phyloP scores from a whole-genome alignment of 768 basidiomycete species.

The Leucosporidium yakuticum region DNA sequence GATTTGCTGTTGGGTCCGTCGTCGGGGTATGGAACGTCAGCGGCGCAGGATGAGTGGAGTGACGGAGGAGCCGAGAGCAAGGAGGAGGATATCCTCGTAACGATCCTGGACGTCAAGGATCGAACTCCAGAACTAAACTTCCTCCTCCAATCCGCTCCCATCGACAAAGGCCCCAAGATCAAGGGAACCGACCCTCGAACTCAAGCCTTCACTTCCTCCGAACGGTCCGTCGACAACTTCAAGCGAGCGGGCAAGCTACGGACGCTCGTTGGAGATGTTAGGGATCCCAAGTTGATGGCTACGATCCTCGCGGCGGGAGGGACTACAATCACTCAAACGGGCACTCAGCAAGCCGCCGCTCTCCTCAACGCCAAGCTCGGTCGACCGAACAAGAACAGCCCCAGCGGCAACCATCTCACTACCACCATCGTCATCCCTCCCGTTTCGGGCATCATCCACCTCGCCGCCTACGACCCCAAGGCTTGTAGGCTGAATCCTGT shows the following conservation, averaged over 20 bases:
- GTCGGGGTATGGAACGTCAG: background rate
- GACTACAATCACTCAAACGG: slow-evolving; percentile 6
- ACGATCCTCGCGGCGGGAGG: slow-evolving; percentile 17
- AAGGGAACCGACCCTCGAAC: slow-evolving; percentile 35
- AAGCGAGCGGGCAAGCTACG: slow-evolving; percentile 28
- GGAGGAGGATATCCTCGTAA: slow-evolving; percentile 33
- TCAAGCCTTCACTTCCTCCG: slow-evolving; percentile 24
- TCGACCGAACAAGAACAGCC: slow-evolving; percentile 17
- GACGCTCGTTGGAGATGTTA: slow-evolving; percentile 31
- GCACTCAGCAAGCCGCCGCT: slow-evolving; percentile 20
- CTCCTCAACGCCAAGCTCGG: slow-evolving; percentile 21
- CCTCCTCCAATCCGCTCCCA: slow-evolving; percentile 33
- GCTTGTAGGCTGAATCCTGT: slow-evolving; percentile 26
- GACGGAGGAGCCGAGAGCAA: background rate
- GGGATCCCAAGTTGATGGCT: slow-evolving; percentile 17
- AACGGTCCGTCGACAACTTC: slow-evolving; percentile 29
- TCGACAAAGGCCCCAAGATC: slow-evolving; percentile 4
- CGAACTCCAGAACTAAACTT: slow-evolving; percentile 33
- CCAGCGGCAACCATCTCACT: slow-evolving; percentile 9
- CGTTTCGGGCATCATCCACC: slow-evolving; percentile 33
- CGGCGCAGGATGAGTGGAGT: slow-evolving; percentile 8
- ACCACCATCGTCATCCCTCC: slow-evolving; percentile 30
- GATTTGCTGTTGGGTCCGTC: slow-evolving; percentile 31
- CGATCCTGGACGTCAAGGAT: slow-evolving; percentile 33
- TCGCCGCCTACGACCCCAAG: slow-evolving; percentile 32